Evolutionary conservation across 768 basidiomycete species (phyloP).

Genomic region (Asterophora lycoperdoides): DNA sequence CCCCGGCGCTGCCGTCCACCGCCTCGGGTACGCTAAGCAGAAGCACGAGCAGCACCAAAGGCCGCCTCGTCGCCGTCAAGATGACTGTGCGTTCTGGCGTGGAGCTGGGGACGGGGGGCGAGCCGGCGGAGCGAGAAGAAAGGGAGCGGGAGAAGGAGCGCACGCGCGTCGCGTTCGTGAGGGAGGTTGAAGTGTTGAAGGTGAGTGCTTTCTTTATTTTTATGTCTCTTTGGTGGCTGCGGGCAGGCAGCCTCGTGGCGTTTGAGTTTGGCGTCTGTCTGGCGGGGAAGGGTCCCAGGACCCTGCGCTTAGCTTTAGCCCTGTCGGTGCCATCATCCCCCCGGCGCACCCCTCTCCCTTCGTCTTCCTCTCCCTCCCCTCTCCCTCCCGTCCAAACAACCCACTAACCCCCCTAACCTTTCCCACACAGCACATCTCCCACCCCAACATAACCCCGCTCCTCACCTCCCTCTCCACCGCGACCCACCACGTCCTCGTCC

Average conservation of each 20-base stretch:
- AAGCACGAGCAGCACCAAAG: too few species aligned
- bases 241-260: too few species aligned
- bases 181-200: conserved; percentile 83
- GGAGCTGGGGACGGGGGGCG: neutral
- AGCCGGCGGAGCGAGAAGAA: conserved; percentile 28
- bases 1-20: neutral
- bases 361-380: neutral
- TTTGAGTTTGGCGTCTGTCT: too few species aligned
- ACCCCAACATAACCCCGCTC: conserved; percentile 74
- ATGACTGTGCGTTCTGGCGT: conserved; percentile 40
- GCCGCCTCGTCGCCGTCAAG: conserved; percentile 41
- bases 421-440: conserved; percentile 64
- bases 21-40: too few species aligned
- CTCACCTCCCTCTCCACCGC: conserved; percentile 67
- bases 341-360: too few species aligned
- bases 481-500: conserved; percentile 71
- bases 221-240: too few species aligned
- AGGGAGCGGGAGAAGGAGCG: conserved; percentile 57
- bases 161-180: conserved; percentile 71
- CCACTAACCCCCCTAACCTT: neutral
- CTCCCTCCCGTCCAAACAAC: neutral
- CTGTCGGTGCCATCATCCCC: too few species aligned
- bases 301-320: too few species aligned
- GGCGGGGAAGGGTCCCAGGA: too few species aligned
- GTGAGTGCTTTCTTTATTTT: conserved; percentile 35